A percentile compares a stretch with the other conserved stretches of the same genome.
Evolutionary conservation across 2,329 filamentous ascomycete species (phyloP).

Genomic region (Botryotinia calthae): DNA sequence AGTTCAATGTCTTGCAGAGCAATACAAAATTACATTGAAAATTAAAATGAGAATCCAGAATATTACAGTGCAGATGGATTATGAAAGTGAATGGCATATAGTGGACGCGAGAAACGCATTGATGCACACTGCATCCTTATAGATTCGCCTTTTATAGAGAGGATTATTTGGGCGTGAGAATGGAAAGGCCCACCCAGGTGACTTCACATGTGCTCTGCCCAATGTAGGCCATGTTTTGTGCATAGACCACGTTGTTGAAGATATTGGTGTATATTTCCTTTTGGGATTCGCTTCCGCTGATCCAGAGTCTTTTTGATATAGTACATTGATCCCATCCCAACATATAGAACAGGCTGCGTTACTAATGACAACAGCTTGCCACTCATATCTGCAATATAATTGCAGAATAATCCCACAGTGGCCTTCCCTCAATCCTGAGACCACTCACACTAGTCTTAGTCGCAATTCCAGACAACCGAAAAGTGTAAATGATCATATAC

Average conservation of each 20-base stretch:
- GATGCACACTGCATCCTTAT: not conserved
- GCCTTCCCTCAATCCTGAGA: not conserved
- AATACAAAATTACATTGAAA: conserved; percentile 15
- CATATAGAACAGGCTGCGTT: not conserved
- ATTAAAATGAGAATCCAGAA: not conserved
- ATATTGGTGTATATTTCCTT: conserved; percentile 1
- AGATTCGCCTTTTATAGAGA: not conserved
- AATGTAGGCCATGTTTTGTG: not conserved
- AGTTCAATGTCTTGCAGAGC: conserved; percentile 3
- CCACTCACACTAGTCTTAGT: not conserved
- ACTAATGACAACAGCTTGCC: not conserved
- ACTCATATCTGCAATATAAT: not conserved
- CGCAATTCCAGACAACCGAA: not conserved
- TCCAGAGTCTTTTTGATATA: conserved; percentile 11
- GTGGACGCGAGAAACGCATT: not conserved
- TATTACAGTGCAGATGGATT: not conserved
- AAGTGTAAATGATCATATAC: not conserved
- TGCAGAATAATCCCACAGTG: not conserved
- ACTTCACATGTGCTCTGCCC: not conserved
- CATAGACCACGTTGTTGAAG: not conserved
- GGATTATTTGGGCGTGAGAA: not conserved
- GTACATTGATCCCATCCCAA: conserved; percentile 13
- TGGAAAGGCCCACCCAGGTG: not conserved
- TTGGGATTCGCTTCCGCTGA: not conserved
- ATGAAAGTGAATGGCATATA: not conserved